Conservation (phyloP, 2,329 filamentous ascomycete genomes). For the Cladophialophora bantiana region DNA sequence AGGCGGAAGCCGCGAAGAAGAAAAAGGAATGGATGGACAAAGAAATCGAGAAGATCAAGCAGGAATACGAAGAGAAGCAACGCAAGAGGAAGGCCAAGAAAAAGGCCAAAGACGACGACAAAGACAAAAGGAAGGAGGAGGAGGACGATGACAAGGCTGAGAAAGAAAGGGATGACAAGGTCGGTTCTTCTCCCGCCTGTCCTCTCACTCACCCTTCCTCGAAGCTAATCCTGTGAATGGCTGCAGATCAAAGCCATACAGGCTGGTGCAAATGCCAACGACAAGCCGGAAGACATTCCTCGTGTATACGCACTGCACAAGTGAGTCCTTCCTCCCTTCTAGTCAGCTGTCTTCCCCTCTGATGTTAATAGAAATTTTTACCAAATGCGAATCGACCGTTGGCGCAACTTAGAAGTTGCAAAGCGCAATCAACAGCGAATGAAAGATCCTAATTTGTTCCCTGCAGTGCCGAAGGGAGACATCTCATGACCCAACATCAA, state of each 20-base stretch:
- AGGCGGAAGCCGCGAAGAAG: constrained; percentile 51
- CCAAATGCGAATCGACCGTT: constrained; percentile 80
- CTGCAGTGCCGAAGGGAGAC: constrained; percentile 75
- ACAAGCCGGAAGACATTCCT: constrained; percentile 67
- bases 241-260: constrained; percentile 56
- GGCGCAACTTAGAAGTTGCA: constrained; percentile 77
- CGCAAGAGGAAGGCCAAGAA: constrained; percentile 71
- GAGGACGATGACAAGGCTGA: constrained; percentile 55
- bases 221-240: background rate
- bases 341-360: constrained; percentile 15
- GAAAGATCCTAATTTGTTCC: constrained; percentile 80
- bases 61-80: constrained; percentile 76
- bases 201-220: background rate
- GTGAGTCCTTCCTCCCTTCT: constrained; percentile 55
- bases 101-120: constrained; percentile 58
- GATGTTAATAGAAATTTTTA: constrained; percentile 70
- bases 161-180: constrained; percentile 63
- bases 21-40: constrained; percentile 53
- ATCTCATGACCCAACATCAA: constrained; percentile 37
- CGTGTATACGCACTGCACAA: constrained; percentile 84
- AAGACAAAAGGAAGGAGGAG: constrained; percentile 57
- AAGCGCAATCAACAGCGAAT: constrained; percentile 82
- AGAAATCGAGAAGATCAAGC: constrained; percentile 57
- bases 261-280: constrained; percentile 50
- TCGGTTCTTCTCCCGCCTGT: constrained; percentile 40